Base-by-base conservation (phyloP, 441 rosid genomes). In the Brassica balearica region DNA sequence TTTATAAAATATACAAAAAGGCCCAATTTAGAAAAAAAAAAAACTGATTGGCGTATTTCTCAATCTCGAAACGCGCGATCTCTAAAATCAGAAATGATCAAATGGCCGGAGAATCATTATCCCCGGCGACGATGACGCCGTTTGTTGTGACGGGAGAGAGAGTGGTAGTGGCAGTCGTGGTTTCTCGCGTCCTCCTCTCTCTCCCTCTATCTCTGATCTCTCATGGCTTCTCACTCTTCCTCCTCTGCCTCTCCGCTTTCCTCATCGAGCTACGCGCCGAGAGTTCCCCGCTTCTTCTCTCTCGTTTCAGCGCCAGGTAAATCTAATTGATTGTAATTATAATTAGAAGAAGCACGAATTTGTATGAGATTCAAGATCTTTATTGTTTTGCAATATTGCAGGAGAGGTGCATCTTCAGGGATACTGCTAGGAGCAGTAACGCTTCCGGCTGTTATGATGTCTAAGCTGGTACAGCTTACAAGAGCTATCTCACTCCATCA, bases 361-460 rank as follows among this genome's bases (percentile, higher is more conserved):
- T 34, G 38, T 34, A 34, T 34, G 38, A 34, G 38, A 34, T 34
- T 34, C 38, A 34, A 34, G 38, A 34, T 34, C 14, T 48, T 46
- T 29, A 17, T 55, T 15, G 20, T 53, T 53, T 60, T 23, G 15
- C 67, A 27, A 2, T 56, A 14, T 36, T 72, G 55, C 79, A 95
- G 99, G 83, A 87, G 87, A 4, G 98, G 95, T 38, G 97, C 89
- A 75, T 88, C 98, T 2, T 94, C 99, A 5, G 98, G 99, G 82
- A 91, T 96, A 69, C 80, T 94, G 55, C 77, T 96, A 0, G 97
- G 97, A 68, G 91, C 96, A 14, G 90, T 91, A 56, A 91, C 98
- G 17, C 86, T 96, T 78, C 97, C 98, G 1, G 59, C 91, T 67
- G 83, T 96, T 48, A 88, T 92, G 87, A 78, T 96, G 9, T 88